A percentile compares a stretch with the other conserved stretches of the same genome.
phyloP scores from a whole-genome alignment of 495 filamentous ascomycete species.

The Trichoderma gamsii region DNA sequence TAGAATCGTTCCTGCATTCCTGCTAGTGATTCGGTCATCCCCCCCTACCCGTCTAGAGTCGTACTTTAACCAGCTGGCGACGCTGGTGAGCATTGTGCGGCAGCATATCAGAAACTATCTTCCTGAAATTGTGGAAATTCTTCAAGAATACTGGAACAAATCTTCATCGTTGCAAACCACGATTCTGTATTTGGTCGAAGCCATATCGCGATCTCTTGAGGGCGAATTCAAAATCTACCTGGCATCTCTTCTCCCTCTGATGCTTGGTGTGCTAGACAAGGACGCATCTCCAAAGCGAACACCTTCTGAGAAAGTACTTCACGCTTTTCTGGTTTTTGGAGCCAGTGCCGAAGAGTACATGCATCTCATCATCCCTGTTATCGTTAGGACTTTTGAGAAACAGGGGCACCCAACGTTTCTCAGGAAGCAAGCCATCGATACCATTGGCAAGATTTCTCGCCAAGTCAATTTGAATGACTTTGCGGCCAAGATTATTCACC shows the following conservation, averaged over 20 bases:
- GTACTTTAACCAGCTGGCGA: conserved; percentile 93
- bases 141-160: conserved; percentile 80
- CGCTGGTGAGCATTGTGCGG: conserved; percentile 88
- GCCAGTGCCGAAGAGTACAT: conserved; percentile 95
- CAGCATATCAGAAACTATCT: conserved; percentile 91
- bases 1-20: conserved; percentile 88
- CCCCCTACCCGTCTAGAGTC: conserved; percentile 71
- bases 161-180: conserved; percentile 75
- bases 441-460: conserved; percentile 84
- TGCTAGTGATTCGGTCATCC: conserved; percentile 75
- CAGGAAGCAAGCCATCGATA: conserved; percentile 87
- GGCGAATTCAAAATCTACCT: conserved; percentile 97
- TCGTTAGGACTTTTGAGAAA: conserved; percentile 86
- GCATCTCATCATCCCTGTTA: conserved; percentile 96
- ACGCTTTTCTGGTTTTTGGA: conserved; percentile 94
- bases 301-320: conserved; percentile 83
- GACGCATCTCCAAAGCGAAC: conserved; percentile 65
- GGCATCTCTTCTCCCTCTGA: conserved; percentile 77
- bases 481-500: conserved; percentile 90
- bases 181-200: conserved; percentile 84
- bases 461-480: conserved; percentile 98
- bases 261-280: conserved; percentile 88
- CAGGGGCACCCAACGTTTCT: conserved; percentile 67
- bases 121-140: conserved; percentile 71
- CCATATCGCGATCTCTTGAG: conserved; percentile 85